phyloP scores from a whole-genome alignment of 139 green algal species.

The Auxenochlorella protothecoides region DNA sequence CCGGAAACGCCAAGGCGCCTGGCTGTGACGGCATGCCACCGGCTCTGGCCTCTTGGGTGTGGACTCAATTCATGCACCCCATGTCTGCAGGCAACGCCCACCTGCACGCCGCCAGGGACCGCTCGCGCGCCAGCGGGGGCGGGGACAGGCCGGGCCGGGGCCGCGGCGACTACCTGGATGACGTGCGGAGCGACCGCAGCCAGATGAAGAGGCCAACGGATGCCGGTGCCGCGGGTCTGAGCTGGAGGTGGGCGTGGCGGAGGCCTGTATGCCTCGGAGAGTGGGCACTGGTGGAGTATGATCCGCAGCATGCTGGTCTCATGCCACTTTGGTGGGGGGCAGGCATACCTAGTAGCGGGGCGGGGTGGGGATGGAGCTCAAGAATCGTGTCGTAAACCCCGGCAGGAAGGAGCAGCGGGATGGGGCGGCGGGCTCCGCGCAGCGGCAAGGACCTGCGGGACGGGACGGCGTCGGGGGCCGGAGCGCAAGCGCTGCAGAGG shows the following conservation, averaged over 20 bases:
- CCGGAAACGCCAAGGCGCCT: neutral
- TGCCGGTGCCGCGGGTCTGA: slow-evolving; percentile 10
- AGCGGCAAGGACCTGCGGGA: neutral
- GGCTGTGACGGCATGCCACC: neutral
- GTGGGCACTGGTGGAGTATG: slow-evolving; percentile 3
- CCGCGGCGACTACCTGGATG: slow-evolving; percentile 14
- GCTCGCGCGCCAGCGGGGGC: slow-evolving; percentile 2
- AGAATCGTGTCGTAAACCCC: too few species aligned
- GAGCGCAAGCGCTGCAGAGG: neutral
- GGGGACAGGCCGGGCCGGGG: neutral
- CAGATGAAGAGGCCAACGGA: slow-evolving; percentile 43
- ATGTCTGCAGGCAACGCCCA: slow-evolving; percentile 37
- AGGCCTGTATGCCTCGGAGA: neutral
- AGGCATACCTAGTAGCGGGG: neutral
- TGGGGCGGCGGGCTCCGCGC: neutral
- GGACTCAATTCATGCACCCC: neutral
- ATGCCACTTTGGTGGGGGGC: neutral
- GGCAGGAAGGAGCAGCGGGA: neutral
- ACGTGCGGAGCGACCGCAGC: slow-evolving; percentile 16
- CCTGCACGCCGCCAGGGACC: slow-evolving; percentile 19
- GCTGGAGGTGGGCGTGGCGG: slow-evolving; percentile 23
- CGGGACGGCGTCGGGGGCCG: neutral
- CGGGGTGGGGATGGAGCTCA: neutral
- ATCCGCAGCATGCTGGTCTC: neutral
- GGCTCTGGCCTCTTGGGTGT: too few species aligned